Percentiles rank a stretch among this genome's conserved stretches.
phyloP scores from a whole-genome alignment of 306 rosid species.

The Mimosa bimucronata region DNA sequence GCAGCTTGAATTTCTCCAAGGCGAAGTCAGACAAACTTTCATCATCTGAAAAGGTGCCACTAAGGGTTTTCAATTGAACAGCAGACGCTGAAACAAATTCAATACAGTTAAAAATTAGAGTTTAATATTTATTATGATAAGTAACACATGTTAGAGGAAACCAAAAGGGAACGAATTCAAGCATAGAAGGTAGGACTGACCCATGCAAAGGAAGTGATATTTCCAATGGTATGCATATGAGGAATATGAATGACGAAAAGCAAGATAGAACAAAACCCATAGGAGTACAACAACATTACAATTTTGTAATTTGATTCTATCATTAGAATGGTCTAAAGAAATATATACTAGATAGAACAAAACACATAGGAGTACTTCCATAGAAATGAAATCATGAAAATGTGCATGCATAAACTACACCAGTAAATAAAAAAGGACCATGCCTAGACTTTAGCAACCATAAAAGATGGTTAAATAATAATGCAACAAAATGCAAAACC shows the following conservation, averaged over 20 bases:
- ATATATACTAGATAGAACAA: slow-evolving; percentile 23
- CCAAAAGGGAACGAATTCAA: slow-evolving; percentile 9
- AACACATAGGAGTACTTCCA: slow-evolving; percentile 14
- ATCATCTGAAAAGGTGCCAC: slow-evolving; percentile 66
- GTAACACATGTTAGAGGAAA: slow-evolving; percentile 8
- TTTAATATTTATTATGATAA: slow-evolving; percentile 17
- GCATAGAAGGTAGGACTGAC: slow-evolving; percentile 19
- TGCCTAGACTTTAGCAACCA: slow-evolving; percentile 27
- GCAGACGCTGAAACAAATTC: slow-evolving; percentile 77
- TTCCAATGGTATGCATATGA: slow-evolving; percentile 19
- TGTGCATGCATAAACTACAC: slow-evolving; percentile 27
- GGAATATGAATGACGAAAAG: slow-evolving; percentile 25
- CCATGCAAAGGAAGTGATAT: slow-evolving; percentile 6
- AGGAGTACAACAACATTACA: not conserved
- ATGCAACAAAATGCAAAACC: slow-evolving; percentile 20
- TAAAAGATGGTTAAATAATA: slow-evolving; percentile 9
- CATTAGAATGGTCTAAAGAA: slow-evolving; percentile 7
- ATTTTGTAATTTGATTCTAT: not conserved
- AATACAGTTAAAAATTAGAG: slow-evolving; percentile 40
- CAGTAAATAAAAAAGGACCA: not conserved
- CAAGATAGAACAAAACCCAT: slow-evolving; percentile 14
- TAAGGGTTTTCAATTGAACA: slow-evolving; percentile 89
- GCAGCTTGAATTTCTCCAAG: slow-evolving; percentile 65
- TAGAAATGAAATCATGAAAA: slow-evolving; percentile 27
- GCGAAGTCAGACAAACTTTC: slow-evolving; percentile 66